These are phyloP conservation scores for Polyporus tsugae DNA, from an alignment of 1,284 basidiomycete species.

Conservation along the genomic window DNA sequence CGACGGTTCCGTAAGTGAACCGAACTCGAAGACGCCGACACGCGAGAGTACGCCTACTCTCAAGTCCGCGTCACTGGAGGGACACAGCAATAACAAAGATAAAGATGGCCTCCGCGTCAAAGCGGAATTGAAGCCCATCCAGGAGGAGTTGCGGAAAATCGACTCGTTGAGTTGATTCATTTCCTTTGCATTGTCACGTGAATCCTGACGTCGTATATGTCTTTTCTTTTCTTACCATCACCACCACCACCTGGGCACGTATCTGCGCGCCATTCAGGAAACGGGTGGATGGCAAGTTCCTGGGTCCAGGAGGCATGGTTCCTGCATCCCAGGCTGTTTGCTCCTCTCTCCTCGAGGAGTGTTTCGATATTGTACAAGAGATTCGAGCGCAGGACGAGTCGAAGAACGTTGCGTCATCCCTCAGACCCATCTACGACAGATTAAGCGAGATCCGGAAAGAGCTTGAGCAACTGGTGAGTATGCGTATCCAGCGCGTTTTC, in stretches of 20 bases:
- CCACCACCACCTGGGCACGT: not conserved
- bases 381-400: slow-evolving; percentile 95
- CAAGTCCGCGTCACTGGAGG: slow-evolving; percentile 50
- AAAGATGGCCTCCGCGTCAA: slow-evolving; percentile 85
- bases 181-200: slow-evolving; percentile 35
- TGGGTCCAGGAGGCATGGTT: slow-evolving; percentile 91
- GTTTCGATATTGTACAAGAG: slow-evolving; percentile 97
- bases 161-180: slow-evolving; percentile 80
- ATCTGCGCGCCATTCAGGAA: slow-evolving; percentile 56
- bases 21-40: slow-evolving; percentile 42
- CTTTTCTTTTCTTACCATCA: not conserved
- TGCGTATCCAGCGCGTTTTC: not conserved
- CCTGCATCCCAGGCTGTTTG: slow-evolving; percentile 92
- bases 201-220: not conserved
- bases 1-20: slow-evolving; percentile 27
- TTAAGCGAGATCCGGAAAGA: slow-evolving; percentile 87
- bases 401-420: slow-evolving; percentile 86
- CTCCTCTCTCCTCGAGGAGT: slow-evolving; percentile 92
- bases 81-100: slow-evolving; percentile 60
- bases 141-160: slow-evolving; percentile 95
- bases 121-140: slow-evolving; percentile 88
- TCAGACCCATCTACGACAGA: slow-evolving; percentile 96
- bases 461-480: slow-evolving; percentile 83
- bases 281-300: slow-evolving; percentile 96
- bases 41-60: slow-evolving; percentile 41